Conservation (phyloP, 2,329 filamentous ascomycete species). For the Ceratocystis destructans region DNA sequence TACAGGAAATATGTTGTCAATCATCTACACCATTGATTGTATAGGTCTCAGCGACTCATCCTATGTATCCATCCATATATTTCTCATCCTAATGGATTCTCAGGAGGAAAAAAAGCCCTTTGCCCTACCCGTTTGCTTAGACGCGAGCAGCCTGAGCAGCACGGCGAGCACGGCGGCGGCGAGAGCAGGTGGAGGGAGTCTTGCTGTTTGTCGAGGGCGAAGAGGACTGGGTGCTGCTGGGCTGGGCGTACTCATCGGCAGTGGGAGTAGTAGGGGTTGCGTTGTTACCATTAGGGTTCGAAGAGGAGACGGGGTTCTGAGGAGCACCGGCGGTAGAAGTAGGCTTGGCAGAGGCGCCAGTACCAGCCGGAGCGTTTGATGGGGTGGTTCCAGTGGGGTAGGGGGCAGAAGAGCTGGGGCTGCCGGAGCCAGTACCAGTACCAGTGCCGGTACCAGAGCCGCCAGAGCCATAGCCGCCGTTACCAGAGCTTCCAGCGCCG, state of each 20-base stretch:
- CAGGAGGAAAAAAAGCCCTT: neutral
- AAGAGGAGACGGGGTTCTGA: neutral
- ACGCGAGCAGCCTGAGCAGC: constrained; percentile 3
- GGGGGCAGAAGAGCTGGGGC: neutral
- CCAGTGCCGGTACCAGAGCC: neutral
- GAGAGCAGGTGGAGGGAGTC: neutral
- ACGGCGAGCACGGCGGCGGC: constrained; percentile 12
- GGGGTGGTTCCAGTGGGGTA: constrained; percentile 11
- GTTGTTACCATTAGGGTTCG: neutral
- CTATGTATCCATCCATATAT: too few relatives aligned
- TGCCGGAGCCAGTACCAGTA: neutral
- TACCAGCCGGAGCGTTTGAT: constrained; percentile 11
- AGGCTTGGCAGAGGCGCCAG: neutral
- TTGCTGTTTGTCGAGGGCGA: neutral
- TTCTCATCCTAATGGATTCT: neutral
- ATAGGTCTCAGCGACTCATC: too few relatives aligned
- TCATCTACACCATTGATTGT: too few relatives aligned
- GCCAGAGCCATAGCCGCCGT: constrained; percentile 12
- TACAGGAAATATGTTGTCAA: neutral
- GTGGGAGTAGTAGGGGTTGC: constrained; percentile 9
- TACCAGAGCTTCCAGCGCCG: constrained; percentile 15
- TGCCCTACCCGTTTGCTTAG: neutral
- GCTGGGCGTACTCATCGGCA: neutral
- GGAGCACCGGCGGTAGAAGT: too few relatives aligned
- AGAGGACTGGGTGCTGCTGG: neutral